Evolutionary conservation across 2,329 filamentous ascomycete species (phyloP).

Genomic region (Talaromyces marneffei): DNA sequence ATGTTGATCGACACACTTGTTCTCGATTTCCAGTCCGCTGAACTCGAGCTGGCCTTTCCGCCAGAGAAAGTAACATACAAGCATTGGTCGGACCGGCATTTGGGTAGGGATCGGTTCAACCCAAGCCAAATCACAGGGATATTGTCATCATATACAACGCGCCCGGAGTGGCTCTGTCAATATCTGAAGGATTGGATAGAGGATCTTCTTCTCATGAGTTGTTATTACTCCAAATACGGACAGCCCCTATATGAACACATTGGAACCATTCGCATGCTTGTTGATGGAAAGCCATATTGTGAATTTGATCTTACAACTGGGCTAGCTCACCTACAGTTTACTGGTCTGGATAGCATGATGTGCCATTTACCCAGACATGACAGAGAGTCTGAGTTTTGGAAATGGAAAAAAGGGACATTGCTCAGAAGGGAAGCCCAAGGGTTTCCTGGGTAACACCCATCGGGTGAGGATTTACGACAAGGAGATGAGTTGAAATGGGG

Average conservation of each 20-base stretch:
- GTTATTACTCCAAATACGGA: background rate
- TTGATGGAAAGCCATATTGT: background rate
- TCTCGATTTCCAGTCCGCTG: background rate
- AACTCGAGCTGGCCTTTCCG: background rate
- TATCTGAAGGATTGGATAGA: background rate
- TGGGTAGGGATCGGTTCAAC: background rate
- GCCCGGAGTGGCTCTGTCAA: background rate
- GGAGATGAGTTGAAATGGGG: background rate
- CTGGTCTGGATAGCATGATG: background rate
- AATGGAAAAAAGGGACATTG: slow-evolving; percentile 8
- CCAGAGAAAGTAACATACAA: background rate
- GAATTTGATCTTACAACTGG: background rate
- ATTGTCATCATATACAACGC: background rate
- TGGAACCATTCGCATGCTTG: background rate
- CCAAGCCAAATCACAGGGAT: background rate
- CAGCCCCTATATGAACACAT: background rate
- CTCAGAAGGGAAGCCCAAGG: background rate
- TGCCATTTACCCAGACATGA: background rate
- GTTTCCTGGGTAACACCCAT: background rate
- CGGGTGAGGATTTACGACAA: background rate
- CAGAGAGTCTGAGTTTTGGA: background rate
- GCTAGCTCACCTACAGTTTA: background rate
- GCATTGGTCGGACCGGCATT: background rate
- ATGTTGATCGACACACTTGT: background rate
- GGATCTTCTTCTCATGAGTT: background rate